phyloP scores from a whole-genome alignment of 2,329 filamentous ascomycete genomes.

The Periconia sp. region DNA sequence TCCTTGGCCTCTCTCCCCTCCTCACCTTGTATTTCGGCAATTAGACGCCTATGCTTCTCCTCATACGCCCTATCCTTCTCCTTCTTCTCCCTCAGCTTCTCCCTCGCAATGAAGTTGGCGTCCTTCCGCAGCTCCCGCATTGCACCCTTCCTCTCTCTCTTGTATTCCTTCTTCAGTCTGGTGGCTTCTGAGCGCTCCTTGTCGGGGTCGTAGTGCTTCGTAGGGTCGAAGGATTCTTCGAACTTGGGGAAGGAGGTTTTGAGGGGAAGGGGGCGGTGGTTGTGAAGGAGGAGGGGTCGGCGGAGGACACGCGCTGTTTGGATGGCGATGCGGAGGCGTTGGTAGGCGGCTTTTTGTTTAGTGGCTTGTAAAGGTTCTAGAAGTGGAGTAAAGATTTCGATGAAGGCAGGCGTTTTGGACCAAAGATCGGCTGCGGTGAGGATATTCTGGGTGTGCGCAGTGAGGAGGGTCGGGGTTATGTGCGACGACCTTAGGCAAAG shows the following conservation, averaged over 20 bases:
- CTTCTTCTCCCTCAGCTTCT: conserved; percentile 91
- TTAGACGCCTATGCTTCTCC: conserved; percentile 89
- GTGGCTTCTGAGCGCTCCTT: conserved; percentile 83
- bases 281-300: conserved; percentile 83
- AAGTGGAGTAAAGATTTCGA: conserved; percentile 76
- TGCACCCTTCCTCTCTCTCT: conserved; percentile 93
- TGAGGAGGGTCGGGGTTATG: conserved; percentile 55
- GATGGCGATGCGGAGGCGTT: conserved; percentile 67
- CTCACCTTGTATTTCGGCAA: conserved; percentile 94
- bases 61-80: conserved; percentile 92
- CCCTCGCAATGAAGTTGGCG: conserved; percentile 88
- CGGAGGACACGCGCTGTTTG: conserved; percentile 69
- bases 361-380: conserved; percentile 39
- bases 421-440: conserved; percentile 74
- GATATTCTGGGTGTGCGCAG: conserved; percentile 70
- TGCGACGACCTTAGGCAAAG: conserved; percentile 67
- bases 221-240: conserved; percentile 91
- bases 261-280: conserved; percentile 87
- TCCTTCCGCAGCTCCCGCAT: conserved; percentile 95
- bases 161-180: conserved; percentile 88
- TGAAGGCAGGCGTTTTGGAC: conserved; percentile 74
- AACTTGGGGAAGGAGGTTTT: conserved; percentile 91
- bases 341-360: conserved; percentile 56
- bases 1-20: conserved; percentile 85
- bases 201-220: conserved; percentile 97